Percentiles rank a stretch among this genome's conserved stretches.
These are phyloP conservation scores for Helotiales sp. DNA, from an alignment of 2,329 filamentous ascomycete species.

Conservation along the genomic window DNA sequence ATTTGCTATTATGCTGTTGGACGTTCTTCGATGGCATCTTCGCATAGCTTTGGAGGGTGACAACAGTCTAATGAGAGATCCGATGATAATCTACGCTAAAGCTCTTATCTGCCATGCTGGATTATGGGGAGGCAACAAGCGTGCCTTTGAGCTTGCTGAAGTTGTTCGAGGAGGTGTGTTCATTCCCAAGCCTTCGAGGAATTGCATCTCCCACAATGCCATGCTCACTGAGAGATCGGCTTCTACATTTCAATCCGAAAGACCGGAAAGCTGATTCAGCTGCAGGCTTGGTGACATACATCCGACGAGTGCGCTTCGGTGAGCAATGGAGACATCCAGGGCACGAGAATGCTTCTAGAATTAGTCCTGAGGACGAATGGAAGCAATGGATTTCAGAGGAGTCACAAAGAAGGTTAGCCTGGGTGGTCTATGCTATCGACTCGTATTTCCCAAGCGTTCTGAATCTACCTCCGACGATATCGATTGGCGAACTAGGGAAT, in stretches of 20 bases:
- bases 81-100: conserved; percentile 28
- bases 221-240: no score
- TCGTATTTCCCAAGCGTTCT: conserved; percentile 26
- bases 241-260: no score
- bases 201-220: no score
- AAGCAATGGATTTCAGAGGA: conserved; percentile 25
- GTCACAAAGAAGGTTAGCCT: conserved; percentile 24
- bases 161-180: conserved; percentile 25
- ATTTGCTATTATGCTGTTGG: conserved; percentile 27
- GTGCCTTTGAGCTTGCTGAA: conserved; percentile 27
- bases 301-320: conserved; percentile 19
- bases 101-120: conserved; percentile 27
- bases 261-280: no score
- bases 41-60: conserved; percentile 24
- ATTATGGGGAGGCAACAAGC: conserved; percentile 30
- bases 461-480: conserved; percentile 27
- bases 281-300: conserved; percentile 25
- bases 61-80: conserved; percentile 24
- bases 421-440: conserved; percentile 28
- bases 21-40: conserved; percentile 28
- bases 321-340: not conserved
- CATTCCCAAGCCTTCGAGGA: no score
- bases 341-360: not conserved
- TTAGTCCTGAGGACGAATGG: conserved; percentile 19
- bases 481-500: conserved; percentile 24